These are phyloP conservation scores for Saksenaea vasiformis DNA, from an alignment of 371 early-diverging fungal species.

Conservation along the genomic window DNA sequence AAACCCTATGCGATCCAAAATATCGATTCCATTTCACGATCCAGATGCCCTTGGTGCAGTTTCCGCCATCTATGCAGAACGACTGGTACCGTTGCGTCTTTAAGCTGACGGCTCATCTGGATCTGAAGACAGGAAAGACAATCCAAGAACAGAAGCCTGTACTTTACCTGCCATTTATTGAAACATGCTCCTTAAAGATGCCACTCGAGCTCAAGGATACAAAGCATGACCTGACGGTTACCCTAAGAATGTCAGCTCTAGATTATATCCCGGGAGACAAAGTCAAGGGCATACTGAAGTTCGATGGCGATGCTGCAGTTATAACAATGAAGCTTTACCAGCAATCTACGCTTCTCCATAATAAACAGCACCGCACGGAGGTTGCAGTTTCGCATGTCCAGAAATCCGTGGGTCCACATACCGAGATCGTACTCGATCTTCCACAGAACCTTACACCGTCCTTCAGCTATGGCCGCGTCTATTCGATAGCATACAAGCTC, in stretches of 20 bases:
- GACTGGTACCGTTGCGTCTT: constrained; percentile 27
- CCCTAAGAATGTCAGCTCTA: constrained; percentile 19
- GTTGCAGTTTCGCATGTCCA: constrained; percentile 17
- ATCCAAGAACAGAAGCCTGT: constrained; percentile 11
- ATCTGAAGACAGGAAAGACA: constrained; percentile 11
- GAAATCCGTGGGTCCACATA: constrained; percentile 9
- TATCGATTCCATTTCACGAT: constrained; percentile 38
- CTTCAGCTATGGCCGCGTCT: constrained; percentile 27
- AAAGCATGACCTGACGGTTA: background rate
- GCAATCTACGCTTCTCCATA: constrained; percentile 16
- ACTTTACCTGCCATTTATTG: constrained; percentile 38
- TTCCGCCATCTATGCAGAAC: constrained; percentile 35
- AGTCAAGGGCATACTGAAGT: constrained; percentile 1
- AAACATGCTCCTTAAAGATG: constrained; percentile 32
- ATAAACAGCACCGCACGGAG: constrained; percentile 10
- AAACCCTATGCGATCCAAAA: constrained; percentile 12
- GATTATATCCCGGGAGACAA: constrained; percentile 36
- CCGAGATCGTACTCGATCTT: constrained; percentile 16
- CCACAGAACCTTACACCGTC: constrained; percentile 31
- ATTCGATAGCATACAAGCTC: constrained; percentile 25
- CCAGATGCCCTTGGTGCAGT: constrained; percentile 44
- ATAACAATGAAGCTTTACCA: constrained; percentile 4
- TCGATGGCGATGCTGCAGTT: background rate
- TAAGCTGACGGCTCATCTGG: constrained; percentile 28
- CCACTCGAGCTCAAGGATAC: constrained; percentile 15